Base-by-base conservation (phyloP, 345 rosid genomes). In the Gossypium sturtianum region DNA sequence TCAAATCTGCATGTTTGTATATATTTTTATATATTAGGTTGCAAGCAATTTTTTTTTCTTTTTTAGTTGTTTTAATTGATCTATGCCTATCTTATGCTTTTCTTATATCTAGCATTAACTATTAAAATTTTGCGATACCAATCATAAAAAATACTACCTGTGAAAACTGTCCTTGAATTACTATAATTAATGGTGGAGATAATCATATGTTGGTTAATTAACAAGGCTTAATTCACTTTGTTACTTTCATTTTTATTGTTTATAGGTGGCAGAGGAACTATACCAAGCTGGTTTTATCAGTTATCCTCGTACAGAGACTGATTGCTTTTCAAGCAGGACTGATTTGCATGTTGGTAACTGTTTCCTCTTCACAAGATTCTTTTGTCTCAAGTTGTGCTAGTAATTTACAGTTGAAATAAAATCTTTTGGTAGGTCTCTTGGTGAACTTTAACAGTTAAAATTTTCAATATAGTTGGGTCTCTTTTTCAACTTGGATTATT, bases 251-350 rank as follows among this genome's bases (percentile, higher is more conserved):
- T 76, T 77, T 75, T 23, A 52, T 71, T 78, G 75, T 82, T 79
- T 78, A 43, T 81, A 93, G 99, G 99, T 93, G 82, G 98, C 99
- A 29, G 99, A 95, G 84, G 98, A 93, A 70, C 87, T 95, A 66
- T 95, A 95, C 78, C 97, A 93, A 86, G 83, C 99, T 80, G 98
- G 99, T 81, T 90, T 89, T 82, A 91, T 93, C 66, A 93, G 99
- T 85, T 95, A 95, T 88, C 99, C 99, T 72, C 98, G 99, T 76
- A 95, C 99, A 34, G 99, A 95, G 87, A 95, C 97, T 15, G 97
- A 95, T 77, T 19, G 82, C 83, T 95, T 95, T 83, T 93, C 98
- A 65, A 80, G 84, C 75, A 83, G 95, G 86, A 92, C 98, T 75
- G 90, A 95, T 83, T 84, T 95, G 86, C 96, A 86, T 79, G 98